Base-by-base conservation (phyloP, 495 filamentous ascomycete species). In the Penicillium lagena region DNA sequence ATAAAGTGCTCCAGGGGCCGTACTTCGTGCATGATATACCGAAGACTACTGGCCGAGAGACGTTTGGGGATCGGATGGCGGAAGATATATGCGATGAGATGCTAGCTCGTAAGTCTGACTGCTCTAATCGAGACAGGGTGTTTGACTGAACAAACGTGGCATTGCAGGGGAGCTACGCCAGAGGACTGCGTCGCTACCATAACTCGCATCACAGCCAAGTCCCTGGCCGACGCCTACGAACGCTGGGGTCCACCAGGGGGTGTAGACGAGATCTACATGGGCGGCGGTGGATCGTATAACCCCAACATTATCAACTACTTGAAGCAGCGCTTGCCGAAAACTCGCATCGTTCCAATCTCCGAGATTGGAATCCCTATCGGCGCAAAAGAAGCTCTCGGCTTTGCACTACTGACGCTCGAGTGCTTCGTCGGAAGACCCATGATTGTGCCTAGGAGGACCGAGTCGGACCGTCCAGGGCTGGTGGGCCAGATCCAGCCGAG, bases 11-110 rank as follows among this genome's bases (percentile, higher is more conserved):
- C 42, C 41, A 49, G 22, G 42, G 39, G 15, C 49, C 60, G 17
- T 76, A 73, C 60, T 71, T 49, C 37, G 71, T 50, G 48, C 52
- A 34, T 14, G 58, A 67, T 33, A 67, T 66, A 31, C 72, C 72
- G 31, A 75, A 75, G 57, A 75, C 73, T 6, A 76, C 73, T 9
- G 70, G 73, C n/a, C 63, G 73, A 12, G 73, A 75, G 50, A 66
- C 71, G n/a, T 76, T 75, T 54, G 58, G 72, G n/a, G 72, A 76
- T 39, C 66, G 63, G 10, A 48, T 69, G 15, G 65, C 64, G 11
- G 52, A 60, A 42, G 64, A 73, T 9, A 57, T 73, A 36, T 69
- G 71, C 40, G 46, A 60, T 43, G 50, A 62, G 42, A 66, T 58
- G 28, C 52, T 58, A 41, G 46, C 48, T 7, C 52, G 50, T 22